Evolutionary conservation across 495 filamentous ascomycete genomes (phyloP), one percentile per base, ranked within the genome.

Genomic region (Trichoderma asperelloides): DNA sequence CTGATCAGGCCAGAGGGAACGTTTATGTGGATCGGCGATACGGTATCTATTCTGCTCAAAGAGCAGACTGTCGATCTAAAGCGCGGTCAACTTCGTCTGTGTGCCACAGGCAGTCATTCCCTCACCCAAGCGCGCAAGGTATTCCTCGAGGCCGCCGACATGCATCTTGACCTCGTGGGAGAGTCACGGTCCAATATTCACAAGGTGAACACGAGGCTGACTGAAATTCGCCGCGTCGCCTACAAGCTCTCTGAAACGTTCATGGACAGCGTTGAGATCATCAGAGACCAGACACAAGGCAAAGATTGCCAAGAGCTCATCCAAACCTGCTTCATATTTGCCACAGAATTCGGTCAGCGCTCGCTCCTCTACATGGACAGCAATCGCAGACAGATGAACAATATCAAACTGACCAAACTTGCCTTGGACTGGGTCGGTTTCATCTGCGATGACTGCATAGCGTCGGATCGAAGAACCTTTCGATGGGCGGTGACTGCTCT

Each of bases 191-290:
- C 96, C 28, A 98, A 97, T 73, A 83, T 98, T 25, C 89, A 89
- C 47, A 90, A 96, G 67, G 96, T 98, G 67, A 95, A 97, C 70
- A 81, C 88, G 40, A 91, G 96, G 74, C 80, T 98, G 70, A 95
- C 92, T 73, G 92, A 94, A 74, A 98, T 98, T 71, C 96, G 96
- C 74, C 95, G 92, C 75, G 94, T 92, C 0, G 91, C 92, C 33
- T 98, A 96, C 82, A 96, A 95, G 76, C 81, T 98, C 41, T 97
- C 92, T n/a, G 97, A 97, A 78, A 90, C 93, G 13, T 98, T 98
- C 75, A 98, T 98, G 96, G 94, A 98, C 73, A 97, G 93, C 72
- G 95, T 98, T 66, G 92, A 94, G 70, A 89, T 90, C 64, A 94
- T 98, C 68, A 84, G 93, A 65, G 84, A 88, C 67, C 94, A 98